Evolutionary conservation across 2,329 filamentous ascomycete species (phyloP).

Genomic region (Ilyonectria sp.): DNA sequence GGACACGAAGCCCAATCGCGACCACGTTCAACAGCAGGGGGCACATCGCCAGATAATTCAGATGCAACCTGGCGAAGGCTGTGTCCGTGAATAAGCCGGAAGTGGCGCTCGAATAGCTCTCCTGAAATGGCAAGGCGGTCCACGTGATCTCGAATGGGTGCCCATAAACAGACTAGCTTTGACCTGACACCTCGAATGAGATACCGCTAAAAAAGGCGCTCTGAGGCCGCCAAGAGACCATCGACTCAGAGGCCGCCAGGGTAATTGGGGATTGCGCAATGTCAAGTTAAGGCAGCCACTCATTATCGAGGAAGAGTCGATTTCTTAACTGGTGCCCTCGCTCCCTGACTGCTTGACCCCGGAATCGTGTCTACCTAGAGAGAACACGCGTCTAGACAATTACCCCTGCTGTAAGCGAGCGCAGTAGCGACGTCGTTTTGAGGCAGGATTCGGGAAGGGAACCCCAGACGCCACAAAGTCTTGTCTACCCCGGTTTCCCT

Average conservation of each 20-base stretch:
- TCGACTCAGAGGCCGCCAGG: neutral
- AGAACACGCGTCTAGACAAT: neutral
- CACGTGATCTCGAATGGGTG: constrained; percentile 23
- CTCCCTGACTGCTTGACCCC: neutral
- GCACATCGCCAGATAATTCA: constrained; percentile 22
- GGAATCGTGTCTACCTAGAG: neutral
- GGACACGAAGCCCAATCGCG: constrained; percentile 24
- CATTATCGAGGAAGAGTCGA: no score
- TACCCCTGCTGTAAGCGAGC: neutral
- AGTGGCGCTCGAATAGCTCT: constrained; percentile 43
- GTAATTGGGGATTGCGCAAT: neutral
- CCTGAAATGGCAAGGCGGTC: constrained; percentile 33
- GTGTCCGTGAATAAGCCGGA: constrained; percentile 6
- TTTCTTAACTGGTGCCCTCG: neutral
- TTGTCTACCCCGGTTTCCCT: neutral
- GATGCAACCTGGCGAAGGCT: constrained; percentile 35
- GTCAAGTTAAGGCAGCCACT: neutral
- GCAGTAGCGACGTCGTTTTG: neutral
- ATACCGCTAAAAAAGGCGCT: neutral
- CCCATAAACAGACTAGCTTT: constrained; percentile 20
- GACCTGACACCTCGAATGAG: constrained; percentile 28
- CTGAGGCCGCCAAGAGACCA: neutral
- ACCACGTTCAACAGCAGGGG: constrained; percentile 11
- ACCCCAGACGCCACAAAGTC: neutral
- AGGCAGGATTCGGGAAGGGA: neutral